Evolutionary conservation across 305 asterid species (phyloP), one percentile per base, ranked within the genome.

Genomic region (Petunia hybrid): DNA sequence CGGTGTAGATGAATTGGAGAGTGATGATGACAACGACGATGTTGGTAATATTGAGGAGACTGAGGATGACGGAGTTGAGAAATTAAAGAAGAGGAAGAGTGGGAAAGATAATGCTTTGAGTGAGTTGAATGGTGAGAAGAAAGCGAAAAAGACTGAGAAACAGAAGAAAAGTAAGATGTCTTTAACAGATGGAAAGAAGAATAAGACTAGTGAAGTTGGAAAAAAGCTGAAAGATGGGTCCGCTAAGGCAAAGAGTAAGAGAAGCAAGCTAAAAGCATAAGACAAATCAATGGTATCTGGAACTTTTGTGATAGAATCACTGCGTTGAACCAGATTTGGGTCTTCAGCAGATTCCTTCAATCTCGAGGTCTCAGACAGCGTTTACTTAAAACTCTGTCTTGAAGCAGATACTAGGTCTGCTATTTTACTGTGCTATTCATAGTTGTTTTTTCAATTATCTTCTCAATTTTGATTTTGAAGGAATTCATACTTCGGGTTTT

Each of bases 1-100:
- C 12, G 86, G 76, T 63, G 84, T 81, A 16, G 96, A 83, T 85
- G 95, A 82, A 68, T 48, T 88, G 77, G 91, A 74, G 69, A 83
- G 80, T 79, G 89, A 80, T 83, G 86, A 79, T 41, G 80, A 81
- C 66, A 82, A 36, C 38, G 85, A 62, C 81, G 67, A 35, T 80
- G 89, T 31, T 69, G 71, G 57, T 53, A 57, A 59, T 45, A 35
- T 48, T 12, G 56, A 79, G 40, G 84, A 45, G 66, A 83, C 46
- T 81, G 68, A 46, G 62, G 82, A 79, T 46, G 22, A n/a, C 79
- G 66, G 35, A 67, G 57, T 56, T 12, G 46, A 62, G 80, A 82
- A 76, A 43, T 39, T n/a, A 31, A 81, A 83, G 76, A 83, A 60
- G 78, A 64, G 55, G 8, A 81, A 69, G 65, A 8, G 66, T 6